Conservation (phyloP, 129 eudicot species). For the Tagetes erecta region DNA sequence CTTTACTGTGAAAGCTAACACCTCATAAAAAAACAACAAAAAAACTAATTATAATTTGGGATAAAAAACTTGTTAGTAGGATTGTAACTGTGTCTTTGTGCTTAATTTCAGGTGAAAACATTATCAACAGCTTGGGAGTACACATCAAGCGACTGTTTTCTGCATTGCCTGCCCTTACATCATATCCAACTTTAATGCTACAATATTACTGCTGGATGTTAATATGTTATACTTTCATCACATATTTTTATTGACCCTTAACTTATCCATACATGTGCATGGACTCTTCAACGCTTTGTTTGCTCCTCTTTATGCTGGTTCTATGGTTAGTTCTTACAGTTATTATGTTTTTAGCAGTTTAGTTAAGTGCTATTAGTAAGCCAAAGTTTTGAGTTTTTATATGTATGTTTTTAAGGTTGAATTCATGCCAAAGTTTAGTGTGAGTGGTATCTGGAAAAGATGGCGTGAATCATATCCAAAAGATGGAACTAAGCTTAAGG, state of each 20-base stretch:
- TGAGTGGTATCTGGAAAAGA: constrained; percentile 97
- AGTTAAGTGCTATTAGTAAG: constrained; percentile 12
- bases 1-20: constrained; percentile 8
- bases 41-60: background rate
- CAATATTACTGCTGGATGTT: background rate
- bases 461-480: constrained; percentile 91
- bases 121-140: constrained; percentile 90
- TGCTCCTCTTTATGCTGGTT: constrained; percentile 92
- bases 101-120: constrained; percentile 78
- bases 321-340: constrained; percentile 49
- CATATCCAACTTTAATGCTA: constrained; percentile 63
- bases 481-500: constrained; percentile 57
- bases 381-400: background rate
- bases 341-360: background rate
- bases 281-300: constrained; percentile 91
- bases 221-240: background rate
- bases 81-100: constrained; percentile 6
- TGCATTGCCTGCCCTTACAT: constrained; percentile 95
- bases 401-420: constrained; percentile 58
- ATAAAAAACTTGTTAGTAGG: constrained; percentile 1
- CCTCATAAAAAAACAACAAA: background rate
- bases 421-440: constrained; percentile 94
- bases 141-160: constrained; percentile 68
- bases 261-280: constrained; percentile 79
- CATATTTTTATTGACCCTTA: constrained; percentile 40